Conservation (phyloP, 75 land plant species). For the Pinus albicaulis region DNA sequence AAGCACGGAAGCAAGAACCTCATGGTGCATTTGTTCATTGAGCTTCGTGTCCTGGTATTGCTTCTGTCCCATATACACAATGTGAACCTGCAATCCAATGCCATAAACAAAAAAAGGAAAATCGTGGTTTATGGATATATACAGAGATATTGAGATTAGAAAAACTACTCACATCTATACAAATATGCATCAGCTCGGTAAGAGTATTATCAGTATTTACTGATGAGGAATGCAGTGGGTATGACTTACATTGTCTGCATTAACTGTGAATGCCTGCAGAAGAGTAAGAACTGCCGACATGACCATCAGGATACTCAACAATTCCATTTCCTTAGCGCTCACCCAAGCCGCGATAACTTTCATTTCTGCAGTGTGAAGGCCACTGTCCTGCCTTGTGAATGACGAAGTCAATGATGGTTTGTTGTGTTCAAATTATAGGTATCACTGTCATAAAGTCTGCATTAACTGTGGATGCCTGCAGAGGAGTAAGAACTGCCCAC, state of each 20-base stretch:
- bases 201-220: too few relatives aligned
- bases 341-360: too few relatives aligned
- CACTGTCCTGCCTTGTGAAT: too few relatives aligned
- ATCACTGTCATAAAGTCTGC: not conserved
- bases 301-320: not conserved
- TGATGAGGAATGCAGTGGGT: not conserved
- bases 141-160: too few relatives aligned
- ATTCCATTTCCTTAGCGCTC: too few relatives aligned
- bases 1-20: constrained; percentile 27
- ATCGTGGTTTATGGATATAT: too few relatives aligned
- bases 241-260: constrained; percentile 7
- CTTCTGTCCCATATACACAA: constrained; percentile 49
- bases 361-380: too few relatives aligned
- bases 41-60: constrained; percentile 18
- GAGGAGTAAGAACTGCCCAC: not conserved
- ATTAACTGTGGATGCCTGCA: not conserved
- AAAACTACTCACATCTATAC: too few relatives aligned
- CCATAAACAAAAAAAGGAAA: too few relatives aligned
- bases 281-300: not conserved
- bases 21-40: constrained; percentile 23
- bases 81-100: constrained; percentile 28
- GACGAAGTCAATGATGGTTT: too few relatives aligned
- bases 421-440: too few relatives aligned
- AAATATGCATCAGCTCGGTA: too few relatives aligned
- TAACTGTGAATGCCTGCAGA: not conserved